Evolutionary conservation across 495 filamentous ascomycete genomes (phyloP).

Genomic region (Xylaria cubensis): DNA sequence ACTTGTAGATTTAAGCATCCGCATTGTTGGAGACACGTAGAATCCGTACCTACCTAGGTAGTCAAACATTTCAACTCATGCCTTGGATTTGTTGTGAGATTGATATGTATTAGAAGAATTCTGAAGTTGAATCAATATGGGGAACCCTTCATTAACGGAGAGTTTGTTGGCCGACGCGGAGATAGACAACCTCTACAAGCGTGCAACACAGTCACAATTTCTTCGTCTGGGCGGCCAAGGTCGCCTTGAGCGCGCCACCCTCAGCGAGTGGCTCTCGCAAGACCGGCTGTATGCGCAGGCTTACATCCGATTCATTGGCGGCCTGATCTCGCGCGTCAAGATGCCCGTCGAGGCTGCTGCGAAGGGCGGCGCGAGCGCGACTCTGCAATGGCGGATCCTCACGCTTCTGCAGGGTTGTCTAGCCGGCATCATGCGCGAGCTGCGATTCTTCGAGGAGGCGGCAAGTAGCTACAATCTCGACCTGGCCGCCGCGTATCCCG

Average conservation of each 20-base stretch:
- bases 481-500: conserved; percentile 49
- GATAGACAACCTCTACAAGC: conserved; percentile 47
- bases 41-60: background rate
- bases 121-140: conserved; percentile 36
- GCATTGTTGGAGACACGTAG: background rate
- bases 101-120: background rate
- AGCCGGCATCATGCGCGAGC: conserved; percentile 69
- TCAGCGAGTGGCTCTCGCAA: conserved; percentile 76
- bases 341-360: conserved; percentile 49
- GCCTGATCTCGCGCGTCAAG: conserved; percentile 67
- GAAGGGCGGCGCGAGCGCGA: conserved; percentile 48
- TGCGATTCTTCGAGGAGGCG: conserved; percentile 71
- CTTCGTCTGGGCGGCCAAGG: conserved; percentile 70
- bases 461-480: conserved; percentile 66
- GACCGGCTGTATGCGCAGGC: conserved; percentile 78
- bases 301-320: conserved; percentile 72
- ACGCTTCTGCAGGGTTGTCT: conserved; percentile 67
- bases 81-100: background rate
- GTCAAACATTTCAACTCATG: background rate
- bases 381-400: conserved; percentile 56
- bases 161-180: conserved; percentile 54
- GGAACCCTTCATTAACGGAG: conserved; percentile 54
- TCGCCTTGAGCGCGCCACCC: conserved; percentile 58
- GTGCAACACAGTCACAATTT: conserved; percentile 72
- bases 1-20: background rate